phyloP scores from a whole-genome alignment of 768 basidiomycete species.

The Guyanaporus albipodus region DNA sequence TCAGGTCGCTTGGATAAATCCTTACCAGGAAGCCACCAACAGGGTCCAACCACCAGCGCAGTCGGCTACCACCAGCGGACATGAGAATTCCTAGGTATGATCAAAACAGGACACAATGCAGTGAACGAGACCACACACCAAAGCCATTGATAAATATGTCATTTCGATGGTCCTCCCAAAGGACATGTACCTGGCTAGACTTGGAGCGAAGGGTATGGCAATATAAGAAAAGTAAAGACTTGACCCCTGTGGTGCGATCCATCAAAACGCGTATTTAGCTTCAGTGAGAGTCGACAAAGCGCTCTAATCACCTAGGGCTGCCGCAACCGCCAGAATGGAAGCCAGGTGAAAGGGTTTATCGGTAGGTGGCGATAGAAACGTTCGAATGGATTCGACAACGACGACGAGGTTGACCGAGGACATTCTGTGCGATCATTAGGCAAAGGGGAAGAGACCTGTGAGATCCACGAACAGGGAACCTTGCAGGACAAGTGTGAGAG shows the following conservation, averaged over 20 bases:
- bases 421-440: constrained; percentile 54
- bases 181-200: constrained; percentile 89
- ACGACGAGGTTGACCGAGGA: constrained; percentile 87
- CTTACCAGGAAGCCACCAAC: constrained; percentile 72
- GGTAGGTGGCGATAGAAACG: constrained; percentile 59
- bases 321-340: constrained; percentile 76
- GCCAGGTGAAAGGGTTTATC: constrained; percentile 67
- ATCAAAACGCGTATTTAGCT: neutral
- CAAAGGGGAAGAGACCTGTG: neutral
- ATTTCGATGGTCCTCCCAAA: constrained; percentile 97
- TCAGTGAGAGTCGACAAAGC: neutral
- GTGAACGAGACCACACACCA: constrained; percentile 37
- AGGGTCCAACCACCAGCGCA: constrained; percentile 82
- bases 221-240: constrained; percentile 83
- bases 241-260: constrained; percentile 55
- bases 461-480: constrained; percentile 42
- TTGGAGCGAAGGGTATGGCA: constrained; percentile 73
- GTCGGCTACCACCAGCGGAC: constrained; percentile 77
- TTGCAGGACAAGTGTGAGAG: constrained; percentile 22
- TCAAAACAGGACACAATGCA: neutral
- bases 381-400: constrained; percentile 79
- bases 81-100: constrained; percentile 64
- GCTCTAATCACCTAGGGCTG: constrained; percentile 57
- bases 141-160: constrained; percentile 85
- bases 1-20: constrained; percentile 1